Evolutionary conservation across 108 stramenopile genomes (phyloP), one percentile per base, ranked within the genome.

Genomic region (Fistulifera solaris): DNA sequence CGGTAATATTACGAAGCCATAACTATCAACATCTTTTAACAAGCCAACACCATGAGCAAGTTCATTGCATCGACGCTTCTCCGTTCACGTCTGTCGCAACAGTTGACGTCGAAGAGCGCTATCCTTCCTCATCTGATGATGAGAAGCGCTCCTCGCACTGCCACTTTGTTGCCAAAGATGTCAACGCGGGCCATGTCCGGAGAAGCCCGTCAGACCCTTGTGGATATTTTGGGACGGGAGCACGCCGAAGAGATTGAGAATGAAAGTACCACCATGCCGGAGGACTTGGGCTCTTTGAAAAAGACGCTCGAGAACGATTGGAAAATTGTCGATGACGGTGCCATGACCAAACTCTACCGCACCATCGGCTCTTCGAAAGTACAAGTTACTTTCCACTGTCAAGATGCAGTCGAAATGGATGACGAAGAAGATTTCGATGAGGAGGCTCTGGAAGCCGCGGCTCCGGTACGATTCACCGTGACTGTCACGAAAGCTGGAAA

Each of bases 361-460:
- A 54, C 19, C 2, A 23, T 27, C 11, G 53, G 66, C 42, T 40
- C 58, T 54, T 57, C 54, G 44, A 85, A 83, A 54, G 76, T 90
- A 51, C 70, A 68, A 17, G 44, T 90, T 25, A 63, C 63, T 2
- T 86, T 90, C 62, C 88, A 90, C 56, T 86, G 84, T 56, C 88
- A 90, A 54, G 84, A 90, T 52, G 67, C 80, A 1, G 73, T 85
- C 18, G 71, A 73, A 21, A 54, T 63, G 52, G 68, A 75, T 23
- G 65, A 61, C 35, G 54, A 52, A 43, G 64, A 61, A 24, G 48
- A 67, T 21, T 55, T 64, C 10, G 60, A 53, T 8, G 58, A 62
- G 5, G 74, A 68, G 26, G 56, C 64, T n/a, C 69, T 72, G 17
- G 80, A 83, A 63, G 54, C 66, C 0, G 16, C 67, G 0, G 48